A percentile compares a stretch with the other conserved stretches of the same genome.
phyloP scores from a whole-genome alignment of 768 basidiomycete genomes.

The Coprinopsis strossmayeri region DNA sequence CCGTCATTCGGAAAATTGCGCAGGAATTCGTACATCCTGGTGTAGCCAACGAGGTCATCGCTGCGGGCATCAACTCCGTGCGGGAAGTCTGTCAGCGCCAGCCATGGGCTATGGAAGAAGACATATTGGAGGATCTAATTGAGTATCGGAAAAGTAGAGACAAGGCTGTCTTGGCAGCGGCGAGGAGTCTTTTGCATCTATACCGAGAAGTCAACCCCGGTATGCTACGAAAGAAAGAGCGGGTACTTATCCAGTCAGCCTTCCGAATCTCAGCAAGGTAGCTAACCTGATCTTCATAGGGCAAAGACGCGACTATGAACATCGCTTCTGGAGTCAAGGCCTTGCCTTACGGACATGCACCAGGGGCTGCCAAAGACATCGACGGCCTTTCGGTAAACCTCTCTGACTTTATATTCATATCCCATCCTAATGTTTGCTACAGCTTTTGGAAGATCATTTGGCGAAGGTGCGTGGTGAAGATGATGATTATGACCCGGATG shows the following conservation, averaged over 20 bases:
- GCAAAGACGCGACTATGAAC: slow-evolving; percentile 86
- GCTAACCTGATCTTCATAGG: slow-evolving; percentile 34
- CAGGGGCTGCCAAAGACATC: slow-evolving; percentile 73
- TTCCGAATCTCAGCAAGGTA: slow-evolving; percentile 1
- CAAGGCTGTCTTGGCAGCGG: slow-evolving; percentile 87
- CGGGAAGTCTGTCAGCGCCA: slow-evolving; percentile 92
- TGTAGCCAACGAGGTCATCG: slow-evolving; percentile 90
- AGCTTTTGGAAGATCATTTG: slow-evolving; percentile 89
- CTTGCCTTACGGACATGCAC: slow-evolving; percentile 76
- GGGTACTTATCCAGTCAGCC: slow-evolving; percentile 55
- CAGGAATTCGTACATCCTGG: slow-evolving; percentile 97
- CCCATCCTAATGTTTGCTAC: slow-evolving; percentile 4
- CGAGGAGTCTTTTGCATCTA: slow-evolving; percentile 79
- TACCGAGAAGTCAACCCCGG: slow-evolving; percentile 96
- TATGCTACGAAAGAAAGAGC: slow-evolving; percentile 82
- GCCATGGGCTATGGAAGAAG: slow-evolving; percentile 96
- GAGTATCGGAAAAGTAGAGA: slow-evolving; percentile 95
- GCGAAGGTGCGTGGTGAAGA: slow-evolving; percentile 63
- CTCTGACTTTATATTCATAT: neutral
- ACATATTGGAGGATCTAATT: slow-evolving; percentile 84
- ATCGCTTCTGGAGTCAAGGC: slow-evolving; percentile 56
- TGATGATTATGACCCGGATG: slow-evolving; percentile 34
- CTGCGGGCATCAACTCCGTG: slow-evolving; percentile 94
- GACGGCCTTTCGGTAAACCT: slow-evolving; percentile 80
- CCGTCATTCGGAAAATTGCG: slow-evolving; percentile 86